Evolutionary conservation across 2,329 filamentous ascomycete species (phyloP).

Genomic region (Thelonectria olida): DNA sequence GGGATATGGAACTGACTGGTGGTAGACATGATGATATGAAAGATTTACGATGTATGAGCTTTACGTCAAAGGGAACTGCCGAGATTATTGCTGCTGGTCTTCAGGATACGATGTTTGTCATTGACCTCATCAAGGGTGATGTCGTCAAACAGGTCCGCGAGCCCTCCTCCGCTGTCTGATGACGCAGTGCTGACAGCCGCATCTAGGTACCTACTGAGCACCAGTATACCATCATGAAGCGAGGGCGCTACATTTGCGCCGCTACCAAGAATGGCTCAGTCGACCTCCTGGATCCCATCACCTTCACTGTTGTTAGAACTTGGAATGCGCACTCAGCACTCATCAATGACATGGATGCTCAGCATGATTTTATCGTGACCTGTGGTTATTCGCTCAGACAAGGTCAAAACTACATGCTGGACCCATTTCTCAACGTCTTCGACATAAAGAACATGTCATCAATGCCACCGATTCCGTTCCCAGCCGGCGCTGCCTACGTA

Average conservation of each 20-base stretch:
- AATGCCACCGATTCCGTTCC: slow-evolving; percentile 90
- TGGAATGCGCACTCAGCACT: slow-evolving; percentile 91
- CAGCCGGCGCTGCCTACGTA: slow-evolving; percentile 91
- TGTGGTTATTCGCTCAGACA: slow-evolving; percentile 92
- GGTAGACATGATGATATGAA: slow-evolving; percentile 77
- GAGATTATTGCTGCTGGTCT: slow-evolving; percentile 89
- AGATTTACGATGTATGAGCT: slow-evolving; percentile 93
- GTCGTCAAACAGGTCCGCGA: slow-evolving; percentile 69
- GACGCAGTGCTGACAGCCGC: slow-evolving; percentile 41
- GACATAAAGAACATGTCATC: slow-evolving; percentile 91
- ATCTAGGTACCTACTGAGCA: slow-evolving; percentile 73
- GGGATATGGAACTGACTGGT: slow-evolving; percentile 27
- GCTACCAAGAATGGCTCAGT: slow-evolving; percentile 85
- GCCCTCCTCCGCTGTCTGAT: not conserved
- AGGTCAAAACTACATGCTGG: slow-evolving; percentile 77
- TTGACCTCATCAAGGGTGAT: slow-evolving; percentile 75
- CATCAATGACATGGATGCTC: slow-evolving; percentile 97
- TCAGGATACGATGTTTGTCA: slow-evolving; percentile 85
- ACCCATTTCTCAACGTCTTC: slow-evolving; percentile 94
- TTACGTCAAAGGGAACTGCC: slow-evolving; percentile 83
- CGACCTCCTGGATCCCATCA: slow-evolving; percentile 84
- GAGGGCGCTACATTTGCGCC: slow-evolving; percentile 89
- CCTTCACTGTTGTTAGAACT: slow-evolving; percentile 80
- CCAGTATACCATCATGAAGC: slow-evolving; percentile 92
- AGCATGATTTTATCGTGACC: slow-evolving; percentile 93